A percentile compares a stretch with the other conserved stretches of the same genome.
These are phyloP conservation scores for Salvia hispanica DNA, from an alignment of 257 asterid species.

Conservation along the genomic window DNA sequence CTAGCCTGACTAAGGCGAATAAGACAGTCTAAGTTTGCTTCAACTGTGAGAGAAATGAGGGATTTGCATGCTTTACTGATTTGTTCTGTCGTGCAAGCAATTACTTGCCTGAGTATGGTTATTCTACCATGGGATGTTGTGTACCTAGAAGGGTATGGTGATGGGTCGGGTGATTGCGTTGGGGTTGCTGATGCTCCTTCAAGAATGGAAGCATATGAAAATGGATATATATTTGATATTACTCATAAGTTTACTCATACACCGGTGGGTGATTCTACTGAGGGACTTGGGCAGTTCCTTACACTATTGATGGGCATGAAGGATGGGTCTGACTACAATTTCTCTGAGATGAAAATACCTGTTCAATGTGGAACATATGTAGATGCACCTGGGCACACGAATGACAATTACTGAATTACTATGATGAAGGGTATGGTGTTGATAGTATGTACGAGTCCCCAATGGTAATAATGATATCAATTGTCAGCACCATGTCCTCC, in stretches of 20 bases:
- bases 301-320: slow-evolving; percentile 63
- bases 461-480: slow-evolving; percentile 50
- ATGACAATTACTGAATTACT: slow-evolving; percentile 44
- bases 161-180: slow-evolving; percentile 38
- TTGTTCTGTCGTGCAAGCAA: slow-evolving; percentile 37
- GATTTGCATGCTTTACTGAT: slow-evolving; percentile 33
- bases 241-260: slow-evolving; percentile 63
- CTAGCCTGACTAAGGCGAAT: not conserved
- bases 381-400: slow-evolving; percentile 84
- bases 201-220: slow-evolving; percentile 50
- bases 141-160: slow-evolving; percentile 56
- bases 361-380: slow-evolving; percentile 85
- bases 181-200: slow-evolving; percentile 35
- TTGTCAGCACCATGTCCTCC: slow-evolving; percentile 14
- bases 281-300: slow-evolving; percentile 64
- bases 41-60: slow-evolving; percentile 42
- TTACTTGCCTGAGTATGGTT: slow-evolving; percentile 31
- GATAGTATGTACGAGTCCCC: slow-evolving; percentile 72
- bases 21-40: not conserved
- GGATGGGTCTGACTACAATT: slow-evolving; percentile 78
- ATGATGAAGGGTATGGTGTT: slow-evolving; percentile 71
- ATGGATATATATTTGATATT: slow-evolving; percentile 62
- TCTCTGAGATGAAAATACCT: slow-evolving; percentile 62
- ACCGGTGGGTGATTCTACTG: slow-evolving; percentile 51
- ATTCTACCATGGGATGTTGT: slow-evolving; percentile 40